A percentile compares a stretch with the other conserved stretches of the same genome.
Evolutionary conservation across 371 early-diverging fungal genomes (phyloP).

Genomic region (Mortierella polycephala): DNA sequence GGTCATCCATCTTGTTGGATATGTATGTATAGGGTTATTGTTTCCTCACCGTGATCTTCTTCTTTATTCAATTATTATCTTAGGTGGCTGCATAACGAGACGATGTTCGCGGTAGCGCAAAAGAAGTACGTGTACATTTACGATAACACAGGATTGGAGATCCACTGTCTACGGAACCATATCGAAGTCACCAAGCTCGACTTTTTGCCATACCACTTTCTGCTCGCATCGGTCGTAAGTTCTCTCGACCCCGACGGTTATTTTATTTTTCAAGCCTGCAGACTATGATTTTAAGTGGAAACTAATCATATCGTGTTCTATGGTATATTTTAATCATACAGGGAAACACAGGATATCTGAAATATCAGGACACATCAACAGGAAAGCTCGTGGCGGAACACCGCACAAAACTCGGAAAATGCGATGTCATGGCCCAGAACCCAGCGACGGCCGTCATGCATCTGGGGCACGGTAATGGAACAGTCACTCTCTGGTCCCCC

Average conservation of each 20-base stretch:
- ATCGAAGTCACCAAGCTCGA: conserved; percentile 85
- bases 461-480: conserved; percentile 93
- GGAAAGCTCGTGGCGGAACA: conserved; percentile 90
- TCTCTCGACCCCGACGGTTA: neutral
- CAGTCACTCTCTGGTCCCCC: conserved; percentile 97
- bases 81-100: conserved; percentile 96
- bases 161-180: conserved; percentile 93
- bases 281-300: neutral
- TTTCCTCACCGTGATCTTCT: conserved; percentile 3
- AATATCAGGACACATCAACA: conserved; percentile 98
- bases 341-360: conserved; percentile 86
- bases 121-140: conserved; percentile 97
- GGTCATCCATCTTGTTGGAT: too few relatives aligned
- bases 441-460: conserved; percentile 94
- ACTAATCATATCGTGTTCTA: conserved; percentile 1
- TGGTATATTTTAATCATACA: conserved; percentile 13
- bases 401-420: conserved; percentile 82
- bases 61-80: neutral
- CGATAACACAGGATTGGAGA: conserved; percentile 93
- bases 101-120: conserved; percentile 98
- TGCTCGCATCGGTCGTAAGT: conserved; percentile 86
- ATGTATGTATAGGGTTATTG: too few relatives aligned
- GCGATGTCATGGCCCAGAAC: conserved; percentile 91
- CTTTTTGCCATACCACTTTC: conserved; percentile 97
- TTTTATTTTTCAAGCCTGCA: neutral